A percentile compares a stretch with the other conserved stretches of the same genome.
Conservation (phyloP, 2,329 filamentous ascomycete genomes). For the Arthrobotrys iridis region DNA sequence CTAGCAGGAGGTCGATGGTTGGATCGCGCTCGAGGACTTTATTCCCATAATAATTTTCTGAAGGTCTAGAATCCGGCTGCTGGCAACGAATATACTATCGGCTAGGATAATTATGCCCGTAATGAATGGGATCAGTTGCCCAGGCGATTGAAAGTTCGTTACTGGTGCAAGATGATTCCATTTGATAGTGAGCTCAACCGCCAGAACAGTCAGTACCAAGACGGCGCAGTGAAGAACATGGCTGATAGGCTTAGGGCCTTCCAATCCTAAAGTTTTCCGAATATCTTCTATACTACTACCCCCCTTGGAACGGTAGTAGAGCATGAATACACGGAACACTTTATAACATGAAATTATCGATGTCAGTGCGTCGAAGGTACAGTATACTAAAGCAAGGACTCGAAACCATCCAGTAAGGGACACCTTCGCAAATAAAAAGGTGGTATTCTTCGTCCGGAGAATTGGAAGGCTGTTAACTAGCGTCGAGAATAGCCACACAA, state of each 20-base stretch:
- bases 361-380: not conserved
- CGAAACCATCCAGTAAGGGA: slow-evolving; percentile 23
- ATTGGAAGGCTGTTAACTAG: slow-evolving; percentile 20
- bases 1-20: not conserved
- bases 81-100: slow-evolving; percentile 14
- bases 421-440: slow-evolving; percentile 19
- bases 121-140: slow-evolving; percentile 20
- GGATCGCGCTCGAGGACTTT: not conserved
- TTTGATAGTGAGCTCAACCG: slow-evolving; percentile 24
- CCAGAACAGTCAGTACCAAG: not conserved
- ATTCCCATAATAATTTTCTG: not conserved
- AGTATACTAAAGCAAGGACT: slow-evolving; percentile 19
- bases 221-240: not conserved
- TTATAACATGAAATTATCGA: not conserved
- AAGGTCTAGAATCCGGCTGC: not conserved
- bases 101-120: slow-evolving; percentile 20
- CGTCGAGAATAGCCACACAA: slow-evolving; percentile 13
- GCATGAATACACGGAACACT: not conserved
- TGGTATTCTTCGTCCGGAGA: slow-evolving; percentile 13
- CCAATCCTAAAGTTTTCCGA: not conserved
- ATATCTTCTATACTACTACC: not conserved
- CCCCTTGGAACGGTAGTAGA: not conserved
- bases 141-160: slow-evolving; percentile 18
- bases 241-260: not conserved
- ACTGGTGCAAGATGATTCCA: slow-evolving; percentile 28